Evolutionary conservation across 352 stramenopile species (phyloP), one percentile per base, ranked within the genome.

Genomic region (Pythium phragmitis): DNA sequence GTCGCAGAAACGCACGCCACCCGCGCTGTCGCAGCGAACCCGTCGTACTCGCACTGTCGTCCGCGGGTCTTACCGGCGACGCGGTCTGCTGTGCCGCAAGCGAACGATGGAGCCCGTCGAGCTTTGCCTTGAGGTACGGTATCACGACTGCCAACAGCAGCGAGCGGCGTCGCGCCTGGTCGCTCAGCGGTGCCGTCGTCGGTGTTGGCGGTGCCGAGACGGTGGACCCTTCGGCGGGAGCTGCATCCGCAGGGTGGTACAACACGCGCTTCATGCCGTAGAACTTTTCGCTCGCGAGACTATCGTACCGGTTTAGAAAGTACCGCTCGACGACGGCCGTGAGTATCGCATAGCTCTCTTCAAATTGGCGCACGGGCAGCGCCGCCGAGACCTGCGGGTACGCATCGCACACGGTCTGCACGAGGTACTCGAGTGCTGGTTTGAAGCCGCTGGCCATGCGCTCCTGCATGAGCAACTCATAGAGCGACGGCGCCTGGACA

Each of bases 391-490:
- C 46, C 7, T 82, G 75, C 59, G 87, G 87, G 55, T 89, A 92
- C 64, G 85, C 76, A 49, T 96, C 87, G 26, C 80, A 88, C 43
- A 92, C 57, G 48, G 76, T 75, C 58, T 88, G 79, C 58, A 86
- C 68, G 37, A 94, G 53, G 60, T 96, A 96, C 67, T 91, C 79
- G 21, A 84, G 68, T 26, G 87, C 87, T 4, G 87, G 80, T 53
- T 91, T 89, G 60, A 96, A 82, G 50, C 83, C 78, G 36, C 62
- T 42, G n/a, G 73, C 75, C 83, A 96, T 91, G 54, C 82, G 81
- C 67, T 94, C 80, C 71, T 96, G 87, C 87, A 96, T 96, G 43
- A 94, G 72, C 60, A 96, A 69, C 68, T 96, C 87, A 51, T 92
- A 96, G 21, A 93, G 80, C 65, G 87, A 96, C 37, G 87, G 87